Evolutionary conservation across 108 stramenopile species (phyloP).

Genomic region (Discostella stelligeroides): DNA sequence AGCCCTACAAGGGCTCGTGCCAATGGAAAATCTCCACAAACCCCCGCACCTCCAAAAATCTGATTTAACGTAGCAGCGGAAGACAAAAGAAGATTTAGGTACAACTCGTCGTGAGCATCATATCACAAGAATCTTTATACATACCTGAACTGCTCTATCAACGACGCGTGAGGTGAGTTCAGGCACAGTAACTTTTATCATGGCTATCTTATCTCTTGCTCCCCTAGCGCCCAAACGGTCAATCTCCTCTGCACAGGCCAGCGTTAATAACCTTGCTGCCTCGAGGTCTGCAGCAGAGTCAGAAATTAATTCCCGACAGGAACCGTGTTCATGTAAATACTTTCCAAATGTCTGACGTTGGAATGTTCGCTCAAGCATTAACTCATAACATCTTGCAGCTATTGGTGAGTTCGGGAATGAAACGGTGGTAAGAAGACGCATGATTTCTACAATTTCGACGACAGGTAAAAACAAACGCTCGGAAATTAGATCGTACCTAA

Average conservation of each 20-base stretch:
- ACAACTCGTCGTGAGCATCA: neutral
- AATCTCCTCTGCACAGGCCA: constrained; percentile 74
- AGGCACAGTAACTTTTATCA: constrained; percentile 92
- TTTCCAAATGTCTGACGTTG: constrained; percentile 83
- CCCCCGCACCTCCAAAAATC: constrained; percentile 91
- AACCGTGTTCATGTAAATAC: constrained; percentile 75
- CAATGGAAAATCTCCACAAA: constrained; percentile 77
- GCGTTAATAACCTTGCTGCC: constrained; percentile 75
- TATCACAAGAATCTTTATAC: constrained; percentile 3
- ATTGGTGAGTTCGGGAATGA: neutral
- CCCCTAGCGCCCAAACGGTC: constrained; percentile 61
- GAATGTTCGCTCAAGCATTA: constrained; percentile 79
- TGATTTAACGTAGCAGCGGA: constrained; percentile 34
- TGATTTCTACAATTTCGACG: neutral
- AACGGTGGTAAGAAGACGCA: neutral
- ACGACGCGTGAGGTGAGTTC: constrained; percentile 70
- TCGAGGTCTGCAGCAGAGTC: constrained; percentile 81
- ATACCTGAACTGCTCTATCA: constrained; percentile 89
- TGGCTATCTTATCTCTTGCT: constrained; percentile 76
- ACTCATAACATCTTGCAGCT: constrained; percentile 83
- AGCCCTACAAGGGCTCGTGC: constrained; percentile 80
- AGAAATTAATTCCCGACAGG: constrained; percentile 79
- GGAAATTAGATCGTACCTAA: constrained; percentile 49
- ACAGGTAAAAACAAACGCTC: neutral
- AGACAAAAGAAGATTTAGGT: constrained; percentile 18